Base-by-base conservation (phyloP, 257 asterid species). In the Nicotiana sylvestris region DNA sequence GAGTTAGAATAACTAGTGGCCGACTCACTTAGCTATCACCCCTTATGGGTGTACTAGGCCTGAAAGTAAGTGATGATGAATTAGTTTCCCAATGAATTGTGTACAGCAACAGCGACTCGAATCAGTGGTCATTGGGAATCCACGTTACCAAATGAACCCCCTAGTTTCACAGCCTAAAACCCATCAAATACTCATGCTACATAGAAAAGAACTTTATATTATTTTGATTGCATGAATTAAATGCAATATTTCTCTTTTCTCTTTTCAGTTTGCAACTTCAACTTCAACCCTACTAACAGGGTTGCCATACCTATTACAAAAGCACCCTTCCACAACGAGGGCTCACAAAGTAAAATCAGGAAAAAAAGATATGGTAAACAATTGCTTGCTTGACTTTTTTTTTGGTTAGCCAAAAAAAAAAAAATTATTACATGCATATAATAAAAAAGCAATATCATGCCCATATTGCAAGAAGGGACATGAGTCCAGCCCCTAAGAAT, bases 401-500 rank as follows among this genome's bases (percentile, higher is more conserved):
- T 81, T 46, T 81, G 74, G 64, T 56, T 72, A 72, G 43, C 18
- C 21, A 81, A 62, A 72, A 17, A 27, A 37, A 3, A 77, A 16
- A 27, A 27, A 25, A 21, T 21, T 21, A 21, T 21, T 62, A 67
- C 21, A 4, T 76, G 37, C 85, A 62, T 9, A 3, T 78, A 35
- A 1, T 35, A 65, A 1, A 46, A 8, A 66, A 9, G 10, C 33
- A 33, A 32, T 53, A 76, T 86, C 82, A 95, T 74, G 95, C 93
- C 98, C 98, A 96, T 5, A 90, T 29, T 15, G 99, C 99, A 13
- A 96, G 92, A 53, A 85, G 90, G 81, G 98, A 92, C 99, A 96
- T 96, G 88, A 91, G 35, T 21, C 87, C 69, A 32, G 99, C 97
- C n/a, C 99, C 99, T 43, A 95, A 83, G 84, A 96, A 94, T 83